Base-by-base conservation (phyloP, 163 green algal genomes). In the Picocystis sp. region DNA sequence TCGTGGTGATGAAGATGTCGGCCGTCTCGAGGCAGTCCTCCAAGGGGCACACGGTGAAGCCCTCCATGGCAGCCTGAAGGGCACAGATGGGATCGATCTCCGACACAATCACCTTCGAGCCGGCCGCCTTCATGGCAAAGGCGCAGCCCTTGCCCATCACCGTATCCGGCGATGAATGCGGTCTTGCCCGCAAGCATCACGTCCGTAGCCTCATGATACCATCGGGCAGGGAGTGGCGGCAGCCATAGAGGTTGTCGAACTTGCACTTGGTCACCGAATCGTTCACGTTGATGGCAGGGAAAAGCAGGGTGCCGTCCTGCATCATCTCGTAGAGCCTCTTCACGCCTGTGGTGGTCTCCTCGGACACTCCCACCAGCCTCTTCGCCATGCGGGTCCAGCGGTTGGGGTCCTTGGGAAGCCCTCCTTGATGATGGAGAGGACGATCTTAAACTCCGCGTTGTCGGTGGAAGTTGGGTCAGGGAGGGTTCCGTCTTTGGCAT, bases 241-340 rank as follows among this genome's bases (percentile, higher is more conserved):
- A 99, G 64, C 91, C 91, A 67, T 99, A 99, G 67, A 98, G 77
- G 75, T 99, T 99, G 81, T 99, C 91, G 53, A 99, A 99, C 82
- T 99, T 99, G 74, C 81, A 95, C 83, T 99, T 99, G 69, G 91
- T 99, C 23, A 99, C 91, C 10, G 81, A 93, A 82, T 99, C 91
- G 76, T 99, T 99, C 53, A 99, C 91, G 71, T 99, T 99, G 80
- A 99, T 98, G 69, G 89, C 90, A 13, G 91, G 91, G 83, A 99
- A 95, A 52, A 98, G 75, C 52, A 99, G 80, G 2, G 72, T 77
- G 62, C 81, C 82, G 33, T 50, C 65, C 52, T 78, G 68, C 80
- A 85, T 77, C 91, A 99, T 99, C 81, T 97, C 86, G 64, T 98
- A 98, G 67, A 99, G 71, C 50, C 91, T 74, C 88, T 98, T 97